These are phyloP conservation scores for Diaporthe citrichinensis DNA, from an alignment of 2,329 filamentous ascomycete genomes.

Conservation along the genomic window DNA sequence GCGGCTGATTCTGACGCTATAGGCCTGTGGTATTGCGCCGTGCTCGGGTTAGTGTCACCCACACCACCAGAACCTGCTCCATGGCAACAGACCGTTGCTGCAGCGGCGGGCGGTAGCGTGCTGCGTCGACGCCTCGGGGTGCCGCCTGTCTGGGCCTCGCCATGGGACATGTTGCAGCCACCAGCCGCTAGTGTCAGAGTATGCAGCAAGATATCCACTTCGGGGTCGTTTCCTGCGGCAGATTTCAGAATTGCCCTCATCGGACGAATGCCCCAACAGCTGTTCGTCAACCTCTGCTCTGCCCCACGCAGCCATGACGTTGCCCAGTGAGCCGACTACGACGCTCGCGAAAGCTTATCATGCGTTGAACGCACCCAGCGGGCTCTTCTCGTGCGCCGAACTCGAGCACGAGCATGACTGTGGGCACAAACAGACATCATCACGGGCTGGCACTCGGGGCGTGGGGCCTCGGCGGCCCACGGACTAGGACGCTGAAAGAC, in stretches of 20 bases:
- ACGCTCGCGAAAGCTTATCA: conserved; percentile 33
- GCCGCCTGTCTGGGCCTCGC: conserved; percentile 2
- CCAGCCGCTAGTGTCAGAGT: conserved; percentile 36
- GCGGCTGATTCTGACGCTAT: conserved; percentile 36
- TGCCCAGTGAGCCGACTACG: conserved; percentile 16
- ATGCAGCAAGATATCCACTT: conserved; percentile 32
- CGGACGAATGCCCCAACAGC: conserved; percentile 10
- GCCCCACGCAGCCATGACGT: conserved; percentile 29
- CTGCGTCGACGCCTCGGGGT: conserved; percentile 26
- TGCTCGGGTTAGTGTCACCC: conserved; percentile 19
- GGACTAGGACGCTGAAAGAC: background rate
- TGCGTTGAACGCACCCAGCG: conserved; percentile 16
- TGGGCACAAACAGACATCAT: background rate
- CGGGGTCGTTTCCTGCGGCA: conserved; percentile 35
- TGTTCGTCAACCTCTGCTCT: conserved; percentile 10
- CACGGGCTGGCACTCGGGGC: background rate
- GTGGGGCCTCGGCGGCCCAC: conserved; percentile 16
- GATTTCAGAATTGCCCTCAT: conserved; percentile 24
- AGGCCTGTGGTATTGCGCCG: conserved; percentile 19
- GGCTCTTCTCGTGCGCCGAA: background rate
- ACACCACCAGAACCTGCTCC: conserved; percentile 19
- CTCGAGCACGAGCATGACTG: conserved; percentile 11
- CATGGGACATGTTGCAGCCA: conserved; percentile 25
- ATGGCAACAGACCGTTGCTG: background rate
- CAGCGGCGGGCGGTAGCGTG: conserved; percentile 3